Base-by-base conservation (phyloP, 2,329 filamentous ascomycete genomes). In the Colletotrichum shisoi region DNA sequence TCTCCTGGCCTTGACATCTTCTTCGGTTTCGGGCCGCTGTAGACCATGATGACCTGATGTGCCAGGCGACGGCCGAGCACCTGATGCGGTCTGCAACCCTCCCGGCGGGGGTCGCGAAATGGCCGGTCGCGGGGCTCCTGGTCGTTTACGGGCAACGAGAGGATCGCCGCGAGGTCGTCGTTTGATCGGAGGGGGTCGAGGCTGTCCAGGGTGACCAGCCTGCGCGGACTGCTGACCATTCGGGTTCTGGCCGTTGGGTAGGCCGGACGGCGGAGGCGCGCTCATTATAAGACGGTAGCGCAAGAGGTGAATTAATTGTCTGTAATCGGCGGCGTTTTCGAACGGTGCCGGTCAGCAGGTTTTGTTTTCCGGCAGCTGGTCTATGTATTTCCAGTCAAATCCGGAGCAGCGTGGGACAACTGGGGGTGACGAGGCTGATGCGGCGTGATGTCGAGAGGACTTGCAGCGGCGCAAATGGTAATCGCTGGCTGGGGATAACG, bases 141-240 rank as follows among this genome's bases (percentile, higher is more conserved):
- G 79, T 70, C 83, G 86, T 73, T 89, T 87, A 51, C 87, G 84
- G 59, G 88, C 82, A 58, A 90, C 87, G 21, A 92, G 79, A 37
- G 90, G 90, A 72, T 92, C 88, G 63, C 82, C 79, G 65, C 82
- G 83, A 12, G 81, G 81, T 62, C 84, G 78, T 62, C 79, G 78
- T 57, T 74, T 76, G 62, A 74, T 79, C 40, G 81, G 78, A 71
- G 81, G 77, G 37, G 79, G 78, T 42, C 79, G 77, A 48, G 74
- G 71, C 67, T 72, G 69, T 12, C 56, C 56, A 48, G 56, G 27
- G 27, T 58, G 56, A 12, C n/a, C 56, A 19, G 76, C 71, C 17
- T 52, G 49, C n/a, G 24, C 27, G 27, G 27, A 11, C 6, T 51
- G 48, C 56, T 71, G 66, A 62, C 77, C 78, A 72, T 78, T 79